A percentile compares a stretch with the other conserved stretches of the same genome.
Conservation (phyloP, 2,329 filamentous ascomycete genomes). For the Pseudophaeomoniella oleicola region DNA sequence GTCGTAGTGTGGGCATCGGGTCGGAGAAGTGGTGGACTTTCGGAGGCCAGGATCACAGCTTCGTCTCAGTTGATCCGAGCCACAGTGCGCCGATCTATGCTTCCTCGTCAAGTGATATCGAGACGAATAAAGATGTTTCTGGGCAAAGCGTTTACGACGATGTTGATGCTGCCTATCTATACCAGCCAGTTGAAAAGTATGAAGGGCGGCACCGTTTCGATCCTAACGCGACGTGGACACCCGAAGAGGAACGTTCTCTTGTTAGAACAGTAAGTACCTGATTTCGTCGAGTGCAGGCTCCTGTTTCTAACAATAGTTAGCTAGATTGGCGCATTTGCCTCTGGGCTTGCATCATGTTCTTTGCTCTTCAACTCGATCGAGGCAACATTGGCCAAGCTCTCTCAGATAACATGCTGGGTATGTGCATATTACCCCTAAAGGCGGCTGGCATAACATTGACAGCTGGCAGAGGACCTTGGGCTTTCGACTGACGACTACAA, state of each 20-base stretch:
- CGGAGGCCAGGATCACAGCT: slow-evolving; percentile 7
- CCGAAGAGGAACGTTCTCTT: slow-evolving; percentile 5
- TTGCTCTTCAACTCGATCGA: slow-evolving; percentile 41
- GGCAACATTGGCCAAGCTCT: slow-evolving; percentile 42
- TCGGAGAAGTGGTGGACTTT: slow-evolving; percentile 7
- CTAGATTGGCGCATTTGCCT: slow-evolving; percentile 16
- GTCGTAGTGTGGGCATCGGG: background rate
- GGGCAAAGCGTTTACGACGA: slow-evolving; percentile 7
- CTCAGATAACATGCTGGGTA: slow-evolving; percentile 33
- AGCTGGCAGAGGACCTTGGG: background rate
- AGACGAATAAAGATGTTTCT: background rate
- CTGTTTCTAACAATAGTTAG: slow-evolving; percentile 5
- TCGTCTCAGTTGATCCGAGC: slow-evolving; percentile 8
- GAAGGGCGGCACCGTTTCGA: slow-evolving; percentile 15
- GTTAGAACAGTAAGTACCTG: slow-evolving; percentile 8
- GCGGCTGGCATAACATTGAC: too few species aligned
- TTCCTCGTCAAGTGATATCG: slow-evolving; percentile 5
- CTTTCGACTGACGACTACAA: slow-evolving; percentile 27
- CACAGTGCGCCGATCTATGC: slow-evolving; percentile 2
- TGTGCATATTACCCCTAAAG: too few species aligned
- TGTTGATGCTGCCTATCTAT: slow-evolving; percentile 9
- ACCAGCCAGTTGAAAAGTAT: slow-evolving; percentile 9
- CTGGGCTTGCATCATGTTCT: slow-evolving; percentile 38
- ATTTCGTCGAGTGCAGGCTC: slow-evolving; percentile 3
- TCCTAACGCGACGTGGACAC: slow-evolving; percentile 9